Base-by-base conservation (phyloP, 805 yeast species). In the Schwanniomyces polymorphus region DNA sequence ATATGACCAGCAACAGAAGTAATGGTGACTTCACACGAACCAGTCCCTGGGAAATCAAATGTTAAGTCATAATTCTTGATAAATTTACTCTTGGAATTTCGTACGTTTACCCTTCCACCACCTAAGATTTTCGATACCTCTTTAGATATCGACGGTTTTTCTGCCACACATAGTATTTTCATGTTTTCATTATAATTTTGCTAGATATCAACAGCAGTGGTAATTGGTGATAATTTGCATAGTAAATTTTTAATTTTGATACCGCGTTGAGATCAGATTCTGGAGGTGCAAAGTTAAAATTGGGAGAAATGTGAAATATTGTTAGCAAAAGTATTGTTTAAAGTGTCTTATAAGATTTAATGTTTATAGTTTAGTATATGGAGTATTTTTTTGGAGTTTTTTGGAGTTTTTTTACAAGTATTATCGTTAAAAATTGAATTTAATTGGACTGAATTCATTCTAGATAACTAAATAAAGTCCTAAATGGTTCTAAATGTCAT, bases 1-100 rank as follows among this genome's bases (percentile, higher is more conserved):
- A 92, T 57, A 64, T 94, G 99, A 9, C 98, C 99, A n/a, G 85
- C 70, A 1, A 90, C 97, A 29, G 95, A 79, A 0, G 99, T 94
- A 88, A 94, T 88, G 4, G 92, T 86, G 10, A 92, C 97, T 18
- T 84, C 79, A 57, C 95, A 85, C 6, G 60, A 60, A 0, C 95
- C 95, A 42, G 41, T 52, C 53, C 64, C 70, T 42, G 85, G 87
- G 70, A 86, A 89, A 52, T 78, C 72, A 65, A 78, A 90, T 17
- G 68, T 69, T 64, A 91, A 84, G 59, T 87, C 92, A 63, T 87
- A 91, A 74, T 91, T 92, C 61, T 82, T 83, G 53, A 86, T 83
- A 66, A 75, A 91, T 54, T 80, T 84, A 58, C 78, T 78, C 1
- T 65, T 59, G 2, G 89, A 73, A 43, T 74, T 67, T 28, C 86